phyloP scores from a whole-genome alignment of 352 stramenopile species.

The Phytophthora palmivora region DNA sequence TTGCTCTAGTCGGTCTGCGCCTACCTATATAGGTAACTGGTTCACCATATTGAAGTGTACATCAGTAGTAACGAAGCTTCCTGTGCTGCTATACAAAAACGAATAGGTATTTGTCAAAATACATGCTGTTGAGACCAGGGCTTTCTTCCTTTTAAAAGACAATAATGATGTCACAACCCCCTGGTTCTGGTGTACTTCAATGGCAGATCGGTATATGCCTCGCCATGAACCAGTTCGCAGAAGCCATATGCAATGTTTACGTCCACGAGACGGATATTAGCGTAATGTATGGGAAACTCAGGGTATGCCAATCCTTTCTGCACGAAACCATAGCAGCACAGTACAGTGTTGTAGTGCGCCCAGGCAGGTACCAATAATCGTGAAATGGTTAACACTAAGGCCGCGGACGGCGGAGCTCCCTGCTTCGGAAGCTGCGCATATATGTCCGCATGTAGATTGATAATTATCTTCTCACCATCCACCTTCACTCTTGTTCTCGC shows the following conservation, averaged over 20 bases:
- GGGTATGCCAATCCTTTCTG: conserved; percentile 18
- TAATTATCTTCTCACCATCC: conserved; percentile 19
- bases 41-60: neutral
- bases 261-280: neutral
- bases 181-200: too few species aligned
- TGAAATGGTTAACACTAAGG: conserved; percentile 16
- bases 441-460: conserved; percentile 29
- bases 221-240: conserved; percentile 5
- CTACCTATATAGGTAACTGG: neutral
- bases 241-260: conserved; percentile 11
- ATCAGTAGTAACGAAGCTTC: neutral
- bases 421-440: conserved; percentile 13
- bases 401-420: conserved; percentile 7
- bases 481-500: conserved; percentile 3
- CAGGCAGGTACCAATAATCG: neutral
- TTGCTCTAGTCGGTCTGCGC: conserved; percentile 5
- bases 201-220: neutral
- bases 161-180: too few species aligned
- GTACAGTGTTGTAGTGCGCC: too few species aligned
- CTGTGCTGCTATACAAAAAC: too few species aligned
- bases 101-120: too few species aligned
- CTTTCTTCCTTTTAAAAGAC: too few species aligned
- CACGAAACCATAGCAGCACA: conserved; percentile 1
- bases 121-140: too few species aligned
- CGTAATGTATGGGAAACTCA: conserved; percentile 9